Evolutionary conservation across 179 eudicot species (phyloP), one percentile per base, ranked within the genome.

Genomic region (Corrigiola litoralis): DNA sequence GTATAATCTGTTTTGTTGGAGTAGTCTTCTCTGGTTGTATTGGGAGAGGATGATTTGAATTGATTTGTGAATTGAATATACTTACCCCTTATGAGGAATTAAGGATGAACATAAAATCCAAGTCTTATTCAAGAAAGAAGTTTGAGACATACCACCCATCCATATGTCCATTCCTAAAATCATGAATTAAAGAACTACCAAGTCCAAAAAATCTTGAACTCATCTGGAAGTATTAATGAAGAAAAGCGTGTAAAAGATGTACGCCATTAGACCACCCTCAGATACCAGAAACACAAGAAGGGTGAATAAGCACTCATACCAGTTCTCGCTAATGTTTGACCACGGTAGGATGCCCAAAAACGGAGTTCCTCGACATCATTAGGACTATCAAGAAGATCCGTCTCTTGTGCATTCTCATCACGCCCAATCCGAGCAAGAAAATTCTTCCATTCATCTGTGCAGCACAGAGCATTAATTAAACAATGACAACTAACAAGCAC

Each of bases 301-400:
- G 7, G 13, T 20, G 32, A 28, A 18, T 18, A 42, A 33, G 40
- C 36, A 61, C 25, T 11, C 68, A 53, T 79, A 87, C 99, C 97
- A 32, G 99, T 95, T 85, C 99, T 85, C 45, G 99, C 96, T 62
- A 95, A 78, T 37, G 97, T 91, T 72, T 95, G 99, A 25, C 96
- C 99, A 55, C 97, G 91, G 66, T 87, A 91, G 38, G 99, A 95
- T 61, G 99, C 99, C 99, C 99, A 95, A 69, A 91, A 91, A 28
- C 96, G 86, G 11, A 95, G 85, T 77, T 95, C 99, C 60, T 82
- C 90, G 48, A 81, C 82, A 69, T 95, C 96, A 69, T 68, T 73
- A 52, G 87, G 84, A 80, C 80, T 82, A 72, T 82, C 85, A 79
- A 85, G 79, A 72, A 95, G 92, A 52, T 88, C 97, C 1, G 78